These are phyloP conservation scores for Physcomitrium patens DNA, from an alignment of 225 moss, liverwort and hornwort species.

Conservation along the genomic window DNA sequence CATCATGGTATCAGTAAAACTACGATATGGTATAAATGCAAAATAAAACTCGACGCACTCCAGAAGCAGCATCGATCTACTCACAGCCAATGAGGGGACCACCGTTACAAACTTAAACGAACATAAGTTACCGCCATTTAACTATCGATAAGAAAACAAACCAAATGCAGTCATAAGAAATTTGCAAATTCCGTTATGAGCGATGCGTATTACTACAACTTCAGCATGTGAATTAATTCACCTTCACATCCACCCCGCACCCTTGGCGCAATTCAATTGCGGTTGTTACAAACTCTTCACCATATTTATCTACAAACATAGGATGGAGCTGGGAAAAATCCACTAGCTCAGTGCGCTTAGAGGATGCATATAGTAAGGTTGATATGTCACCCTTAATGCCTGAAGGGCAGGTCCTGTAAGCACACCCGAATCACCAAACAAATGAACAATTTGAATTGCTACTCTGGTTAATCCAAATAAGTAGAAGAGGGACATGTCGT, in stretches of 20 bases:
- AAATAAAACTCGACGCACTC: not conserved
- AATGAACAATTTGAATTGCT: not conserved
- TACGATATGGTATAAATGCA: not conserved
- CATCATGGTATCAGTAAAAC: not conserved
- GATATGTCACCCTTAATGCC: constrained; percentile 49
- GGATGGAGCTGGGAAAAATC: constrained; percentile 42
- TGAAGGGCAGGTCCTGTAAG: constrained; percentile 42
- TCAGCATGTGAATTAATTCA: not conserved
- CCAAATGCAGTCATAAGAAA: not conserved
- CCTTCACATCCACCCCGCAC: constrained; percentile 50
- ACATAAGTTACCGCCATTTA: no score
- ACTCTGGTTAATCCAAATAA: not conserved
- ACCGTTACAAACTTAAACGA: no score
- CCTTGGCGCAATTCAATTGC: constrained; percentile 50
- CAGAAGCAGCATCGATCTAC: constrained; percentile 19
- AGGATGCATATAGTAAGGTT: constrained; percentile 50
- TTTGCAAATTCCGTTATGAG: not conserved
- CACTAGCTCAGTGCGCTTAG: constrained; percentile 52
- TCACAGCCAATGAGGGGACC: constrained; percentile 6
- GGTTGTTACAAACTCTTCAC: constrained; percentile 48
- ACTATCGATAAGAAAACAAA: no score
- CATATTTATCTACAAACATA: constrained; percentile 47
- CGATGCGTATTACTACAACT: not conserved
- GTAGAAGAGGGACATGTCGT: not conserved
- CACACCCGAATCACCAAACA: not conserved